Base-by-base conservation (phyloP, 2,329 filamentous ascomycete genomes). In the Nemania sp. region DNA sequence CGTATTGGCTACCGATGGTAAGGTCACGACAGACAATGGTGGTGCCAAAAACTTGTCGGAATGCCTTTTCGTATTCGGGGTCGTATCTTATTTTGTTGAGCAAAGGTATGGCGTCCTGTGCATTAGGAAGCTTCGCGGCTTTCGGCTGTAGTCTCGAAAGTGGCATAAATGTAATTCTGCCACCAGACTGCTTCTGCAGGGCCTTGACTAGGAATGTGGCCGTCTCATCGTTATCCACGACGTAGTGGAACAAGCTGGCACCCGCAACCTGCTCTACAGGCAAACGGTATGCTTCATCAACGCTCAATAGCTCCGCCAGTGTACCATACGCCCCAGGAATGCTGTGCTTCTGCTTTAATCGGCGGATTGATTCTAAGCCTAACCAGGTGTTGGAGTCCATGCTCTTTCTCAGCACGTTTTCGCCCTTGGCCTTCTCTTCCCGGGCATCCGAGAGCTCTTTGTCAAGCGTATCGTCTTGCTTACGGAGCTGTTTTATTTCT, bases 211-310 rank as follows among this genome's bases (percentile, higher is more conserved):
- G 82, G 62, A 84, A 83, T 1, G 90, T 91, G 1, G 92, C 91
- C 0, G 92, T 97, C 34, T 89, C 84, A 56, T 95, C 91, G 44
- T 88, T 93, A 70, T 99, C 93, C 37, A 97, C 93, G 9, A 99
- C 86, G 62, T 96, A 96, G 72, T 99, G 91, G 74, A 99, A 99
- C 7, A 99, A 79, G 69, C 91, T 96, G 59, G 86, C 87, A 15
- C 94, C 94, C 2, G 93, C 94, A 46, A 92, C 94, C 64, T 96
- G 91, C 73, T 99, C 94, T 8, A 95, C 88, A 2, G 94, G 91
- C 9, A 92, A 85, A 56, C 91, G 86, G 73, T 96, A 97, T 48
- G 84, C 82, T 48, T 96, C 91, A 53, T 80, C 84, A 43, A 96
- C 91, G 49, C 91, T 84, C 64, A 97, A 84, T n/a, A 99, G 81